Evolutionary conservation across 2,329 filamentous ascomycete species (phyloP), one percentile per base, ranked within the genome.

Genomic region (Alternaria sp.): DNA sequence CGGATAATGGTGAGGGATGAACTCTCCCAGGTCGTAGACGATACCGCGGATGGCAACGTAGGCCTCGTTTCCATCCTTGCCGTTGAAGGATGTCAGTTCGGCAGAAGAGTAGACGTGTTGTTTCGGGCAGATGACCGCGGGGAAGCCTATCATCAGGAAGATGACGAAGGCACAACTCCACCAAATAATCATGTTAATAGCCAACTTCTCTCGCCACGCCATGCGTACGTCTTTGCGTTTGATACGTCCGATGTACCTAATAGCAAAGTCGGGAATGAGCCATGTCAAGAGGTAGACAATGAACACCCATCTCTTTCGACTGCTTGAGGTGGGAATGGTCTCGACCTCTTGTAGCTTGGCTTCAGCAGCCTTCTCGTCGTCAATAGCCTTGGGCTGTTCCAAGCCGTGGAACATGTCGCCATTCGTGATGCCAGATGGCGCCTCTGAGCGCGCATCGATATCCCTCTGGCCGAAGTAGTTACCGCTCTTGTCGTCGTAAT

Each of bases 101-200:
- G 87, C 82, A 3, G 90, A 84, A 53, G 92, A 96, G 81, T 87
- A 98, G 55, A 99, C 93, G 75, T 97, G 83, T 78, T 99, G 96
- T 20, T 86, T 95, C 0, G 96, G 96, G 80, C 96, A 99, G 74
- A 99, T 93, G 67, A 98, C 82, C 70, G 86, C 83, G 1, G 96
- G 96, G 76, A 99, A 96, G 59, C 90, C 86, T 64, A 98, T 80
- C 82, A 98, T 93, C 85, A 99, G 92, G 84, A 99, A 99, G 60
- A 91, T 87, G 26, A 92, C 89, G 53, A 92, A 81, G 15, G 83
- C 84, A 82, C 95, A 98, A 77, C 87, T 88, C 61, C 95, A 83
- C 96, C 96, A 99, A 78, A 99, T 99, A 76, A 98, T 87, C 79
- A 99, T 86, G 84, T 99, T 99, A 86, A 99, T 99, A 58, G 96